Conservation (phyloP, 169 alveolate species). For the Babesia divergens region DNA sequence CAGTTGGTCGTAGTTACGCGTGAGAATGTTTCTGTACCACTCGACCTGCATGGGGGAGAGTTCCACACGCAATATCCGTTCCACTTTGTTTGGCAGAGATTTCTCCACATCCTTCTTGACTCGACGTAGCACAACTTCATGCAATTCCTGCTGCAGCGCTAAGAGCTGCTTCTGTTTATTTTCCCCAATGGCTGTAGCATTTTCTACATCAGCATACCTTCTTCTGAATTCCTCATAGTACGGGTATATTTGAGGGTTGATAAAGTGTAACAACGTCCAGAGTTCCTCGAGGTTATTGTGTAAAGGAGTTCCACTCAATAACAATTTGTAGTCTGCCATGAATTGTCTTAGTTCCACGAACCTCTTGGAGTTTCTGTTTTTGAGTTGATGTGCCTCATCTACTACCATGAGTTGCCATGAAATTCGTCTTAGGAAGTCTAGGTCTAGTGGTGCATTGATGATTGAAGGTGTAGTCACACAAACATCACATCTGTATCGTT, state of each 20-base stretch:
- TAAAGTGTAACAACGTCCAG: conserved; percentile 93
- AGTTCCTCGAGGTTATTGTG: conserved; percentile 92
- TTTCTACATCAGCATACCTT: conserved; percentile 82
- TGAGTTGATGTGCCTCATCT: conserved; percentile 92
- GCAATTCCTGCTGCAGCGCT: conserved; percentile 83
- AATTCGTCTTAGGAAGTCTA: conserved; percentile 81
- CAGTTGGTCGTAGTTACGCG: conserved; percentile 86
- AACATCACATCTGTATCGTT: conserved; percentile 80
- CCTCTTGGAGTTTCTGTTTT: conserved; percentile 84
- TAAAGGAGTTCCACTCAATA: conserved; percentile 95
- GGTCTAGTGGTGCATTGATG: conserved; percentile 82
- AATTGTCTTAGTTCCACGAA: conserved; percentile 84
- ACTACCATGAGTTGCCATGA: conserved; percentile 89
- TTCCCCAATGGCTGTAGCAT: conserved; percentile 85
- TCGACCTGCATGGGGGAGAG: conserved; percentile 86
- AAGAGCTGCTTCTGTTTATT: conserved; percentile 82
- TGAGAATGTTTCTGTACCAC: conserved; percentile 81
- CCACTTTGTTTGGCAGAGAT: conserved; percentile 87
- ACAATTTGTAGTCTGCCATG: conserved; percentile 83
- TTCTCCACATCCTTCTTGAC: conserved; percentile 89
- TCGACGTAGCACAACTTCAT: conserved; percentile 83
- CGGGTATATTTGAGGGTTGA: conserved; percentile 88
- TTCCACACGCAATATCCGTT: conserved; percentile 86
- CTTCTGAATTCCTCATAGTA: conserved; percentile 80
- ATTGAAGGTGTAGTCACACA: conserved; percentile 87